Conservation (phyloP, 257 asterid species). For the Nicotiana attenuata region DNA sequence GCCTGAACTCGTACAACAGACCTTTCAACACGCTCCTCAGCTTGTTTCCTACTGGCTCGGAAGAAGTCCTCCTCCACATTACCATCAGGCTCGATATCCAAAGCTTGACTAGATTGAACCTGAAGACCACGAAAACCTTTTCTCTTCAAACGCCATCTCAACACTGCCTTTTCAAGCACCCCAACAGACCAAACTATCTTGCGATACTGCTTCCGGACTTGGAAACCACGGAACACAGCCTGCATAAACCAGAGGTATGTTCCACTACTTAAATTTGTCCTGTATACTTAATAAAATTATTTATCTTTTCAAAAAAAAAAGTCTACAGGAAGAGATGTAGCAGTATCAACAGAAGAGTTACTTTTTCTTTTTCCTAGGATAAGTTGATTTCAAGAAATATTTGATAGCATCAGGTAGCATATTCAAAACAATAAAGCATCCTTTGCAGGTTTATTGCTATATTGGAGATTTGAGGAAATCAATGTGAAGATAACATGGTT, state of each 20-base stretch:
- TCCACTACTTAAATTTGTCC: neutral
- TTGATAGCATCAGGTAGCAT: neutral
- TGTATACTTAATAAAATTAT: neutral
- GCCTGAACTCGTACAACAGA: conserved; percentile 92
- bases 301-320: too few species aligned
- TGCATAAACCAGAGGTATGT: conserved; percentile 25
- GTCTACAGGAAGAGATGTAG: too few species aligned
- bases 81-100: conserved; percentile 19
- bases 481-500: neutral
- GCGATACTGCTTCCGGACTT: conserved; percentile 70
- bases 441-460: neutral
- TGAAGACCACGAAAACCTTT: conserved; percentile 94
- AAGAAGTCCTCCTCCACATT: conserved; percentile 80
- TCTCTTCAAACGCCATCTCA: conserved; percentile 92
- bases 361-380: too few species aligned
- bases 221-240: conserved; percentile 81
- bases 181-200: conserved; percentile 91
- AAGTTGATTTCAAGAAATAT: too few species aligned
- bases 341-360: too few species aligned
- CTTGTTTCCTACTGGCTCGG: conserved; percentile 88
- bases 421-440: neutral
- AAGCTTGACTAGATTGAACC: conserved; percentile 28
- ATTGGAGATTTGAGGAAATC: neutral
- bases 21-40: conserved; percentile 95
- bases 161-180: conserved; percentile 79